These are phyloP conservation scores for Entomortierella lignicola DNA, from an alignment of 192 early-diverging fungal species.

Conservation along the genomic window DNA sequence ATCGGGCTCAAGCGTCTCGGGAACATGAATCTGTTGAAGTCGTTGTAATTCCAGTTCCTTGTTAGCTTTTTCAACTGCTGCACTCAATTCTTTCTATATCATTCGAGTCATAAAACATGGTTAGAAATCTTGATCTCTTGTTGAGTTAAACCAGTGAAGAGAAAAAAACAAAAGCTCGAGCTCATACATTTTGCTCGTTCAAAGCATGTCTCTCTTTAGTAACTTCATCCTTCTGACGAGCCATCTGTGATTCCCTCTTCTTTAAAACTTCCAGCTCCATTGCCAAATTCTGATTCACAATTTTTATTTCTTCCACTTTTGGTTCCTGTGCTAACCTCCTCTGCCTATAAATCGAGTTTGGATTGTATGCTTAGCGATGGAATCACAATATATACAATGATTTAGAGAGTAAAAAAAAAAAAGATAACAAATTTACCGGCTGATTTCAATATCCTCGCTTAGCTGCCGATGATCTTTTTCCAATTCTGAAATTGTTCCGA, in stretches of 20 bases:
- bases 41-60: slow-evolving; percentile 21
- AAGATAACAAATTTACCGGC: too few relatives aligned
- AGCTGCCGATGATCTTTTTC: slow-evolving; percentile 23
- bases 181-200: slow-evolving; percentile 18
- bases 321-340: slow-evolving; percentile 21
- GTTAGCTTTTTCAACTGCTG: slow-evolving; percentile 17
- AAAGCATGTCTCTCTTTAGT: slow-evolving; percentile 5
- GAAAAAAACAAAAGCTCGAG: not conserved
- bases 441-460: slow-evolving; percentile 12
- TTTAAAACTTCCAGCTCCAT: slow-evolving; percentile 26
- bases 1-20: slow-evolving; percentile 38
- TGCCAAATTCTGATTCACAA: slow-evolving; percentile 18
- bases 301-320: slow-evolving; percentile 34
- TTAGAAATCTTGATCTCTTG: too few relatives aligned
- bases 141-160: too few relatives aligned
- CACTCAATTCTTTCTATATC: slow-evolving; percentile 24
- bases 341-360: slow-evolving; percentile 9
- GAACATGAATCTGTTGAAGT: slow-evolving; percentile 29
- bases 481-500: not conserved
- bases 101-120: too few relatives aligned
- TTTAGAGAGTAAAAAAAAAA: too few relatives aligned
- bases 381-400: too few relatives aligned
- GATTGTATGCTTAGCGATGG: not conserved
- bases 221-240: slow-evolving; percentile 19
- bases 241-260: slow-evolving; percentile 13